Percentiles rank a stretch among this genome's conserved stretches.
Conservation (phyloP, 228 moss, liverwort and hornwort genomes). For the Sphagnum magellanicum region DNA sequence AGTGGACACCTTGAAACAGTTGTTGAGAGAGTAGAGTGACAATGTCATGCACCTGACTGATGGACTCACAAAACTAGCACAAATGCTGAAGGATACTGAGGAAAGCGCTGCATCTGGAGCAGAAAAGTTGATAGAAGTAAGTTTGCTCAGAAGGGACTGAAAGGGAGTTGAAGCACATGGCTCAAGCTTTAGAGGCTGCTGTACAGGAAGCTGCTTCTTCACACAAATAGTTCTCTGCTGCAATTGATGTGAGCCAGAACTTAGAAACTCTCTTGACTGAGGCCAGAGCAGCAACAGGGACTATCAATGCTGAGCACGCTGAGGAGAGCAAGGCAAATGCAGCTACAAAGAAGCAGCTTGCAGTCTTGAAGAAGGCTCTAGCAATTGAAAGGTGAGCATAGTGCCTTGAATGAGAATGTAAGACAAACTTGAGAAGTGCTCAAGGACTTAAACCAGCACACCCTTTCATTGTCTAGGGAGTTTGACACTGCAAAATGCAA, state of each 20-base stretch:
- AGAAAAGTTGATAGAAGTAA: not conserved
- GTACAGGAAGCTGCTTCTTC: conserved; percentile 34
- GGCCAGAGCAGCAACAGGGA: conserved; percentile 33
- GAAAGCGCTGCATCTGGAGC: conserved; percentile 7
- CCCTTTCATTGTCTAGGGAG: conserved; percentile 36
- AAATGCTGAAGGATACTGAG: conserved; percentile 15
- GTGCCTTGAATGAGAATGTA: conserved; percentile 43
- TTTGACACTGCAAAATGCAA: conserved; percentile 40
- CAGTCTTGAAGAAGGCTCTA: conserved; percentile 38
- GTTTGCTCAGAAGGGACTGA: conserved; percentile 25
- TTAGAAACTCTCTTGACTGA: conserved; percentile 49
- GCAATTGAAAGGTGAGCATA: conserved; percentile 44
- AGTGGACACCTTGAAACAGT: not conserved
- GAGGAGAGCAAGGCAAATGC: conserved; percentile 46
- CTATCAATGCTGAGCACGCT: conserved; percentile 20
- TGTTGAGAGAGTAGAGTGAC: conserved; percentile 7
- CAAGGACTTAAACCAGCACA: conserved; percentile 48
- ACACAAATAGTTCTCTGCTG: conserved; percentile 45
- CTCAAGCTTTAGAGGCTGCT: conserved; percentile 43
- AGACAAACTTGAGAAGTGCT: conserved; percentile 49
- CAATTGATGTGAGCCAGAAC: conserved; percentile 37
- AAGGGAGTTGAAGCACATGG: conserved; percentile 32
- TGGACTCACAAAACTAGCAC: conserved; percentile 21
- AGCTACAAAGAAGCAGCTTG: conserved; percentile 45
- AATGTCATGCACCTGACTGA: conserved; percentile 19